Evolutionary conservation across 257 asterid genomes (phyloP), one percentile per base, ranked within the genome.

Genomic region (Solanum microdontum): DNA sequence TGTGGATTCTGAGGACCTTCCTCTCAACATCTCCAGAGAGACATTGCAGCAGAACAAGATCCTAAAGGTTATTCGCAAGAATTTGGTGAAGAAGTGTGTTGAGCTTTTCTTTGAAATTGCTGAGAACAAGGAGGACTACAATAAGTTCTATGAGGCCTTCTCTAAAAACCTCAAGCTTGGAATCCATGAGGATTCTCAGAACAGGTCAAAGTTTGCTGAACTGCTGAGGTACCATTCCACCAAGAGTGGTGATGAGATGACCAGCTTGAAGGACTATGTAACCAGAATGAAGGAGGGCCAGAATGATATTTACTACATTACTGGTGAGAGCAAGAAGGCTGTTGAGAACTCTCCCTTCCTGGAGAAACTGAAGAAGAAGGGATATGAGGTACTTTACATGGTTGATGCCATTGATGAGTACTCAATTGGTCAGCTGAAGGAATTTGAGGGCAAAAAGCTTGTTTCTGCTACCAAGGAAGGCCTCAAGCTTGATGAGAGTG

Each of bases 401-500:
- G 94, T 91, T 33, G 95, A 93, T 21, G 95, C 95, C 11, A 93
- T 93, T 80, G 95, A 93, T 89, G 95, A 93, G 90, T 93, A 93
- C 21, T 89, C 93, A 1, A 88, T 93, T n/a, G 95, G 95, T 66
- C 95, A 93, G 83, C 66, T 93, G 28, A 93, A 93, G 88, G 95
- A 93, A 51, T 91, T 90, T 23, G 94, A 91, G 87, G 95, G 94
- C 2, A 91, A 93, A 91, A 93, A 93, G 85, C 91, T 93, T 9
- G 94, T 93, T 8, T 93, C 95, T 48, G 95, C 95, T 3, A 93
- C 95, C 77, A 93, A 93, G 90, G 95, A 93, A 91, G 95, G 95
- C 17, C 91, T 93, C 32, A 91, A 93, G 90, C 94, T 93, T n/a
- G 95, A 93, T 0, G 95, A 93, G 86, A 91, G 89, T 36, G 95